Evolutionary conservation across 2,329 filamentous ascomycete genomes (phyloP).

Genomic region (Orbilia brochopaga): DNA sequence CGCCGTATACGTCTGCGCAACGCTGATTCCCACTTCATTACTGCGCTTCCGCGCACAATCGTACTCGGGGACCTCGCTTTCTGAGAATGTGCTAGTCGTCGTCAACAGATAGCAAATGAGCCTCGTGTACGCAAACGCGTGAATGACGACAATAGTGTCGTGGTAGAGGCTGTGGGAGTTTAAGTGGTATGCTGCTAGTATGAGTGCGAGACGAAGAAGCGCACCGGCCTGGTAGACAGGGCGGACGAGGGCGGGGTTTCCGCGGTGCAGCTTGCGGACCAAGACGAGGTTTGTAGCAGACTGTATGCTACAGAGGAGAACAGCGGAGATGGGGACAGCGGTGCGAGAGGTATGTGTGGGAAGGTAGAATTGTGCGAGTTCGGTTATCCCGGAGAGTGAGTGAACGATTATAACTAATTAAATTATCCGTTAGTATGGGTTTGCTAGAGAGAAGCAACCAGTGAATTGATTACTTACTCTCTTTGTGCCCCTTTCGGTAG

Average conservation of each 20-base stretch:
- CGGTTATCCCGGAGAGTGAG: conserved; percentile 22
- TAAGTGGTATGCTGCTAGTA: conserved; percentile 8
- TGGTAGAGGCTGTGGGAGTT: conserved; percentile 19
- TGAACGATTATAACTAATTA: conserved; percentile 26
- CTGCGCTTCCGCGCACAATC: not conserved
- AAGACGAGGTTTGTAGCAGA: conserved; percentile 32
- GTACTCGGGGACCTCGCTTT: conserved; percentile 20
- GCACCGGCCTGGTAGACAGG: conserved; percentile 37
- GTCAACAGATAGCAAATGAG: conserved; percentile 34
- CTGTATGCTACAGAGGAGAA: conserved; percentile 16
- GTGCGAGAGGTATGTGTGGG: not conserved
- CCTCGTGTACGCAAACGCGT: conserved; percentile 31
- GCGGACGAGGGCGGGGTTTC: conserved; percentile 26
- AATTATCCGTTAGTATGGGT: not conserved
- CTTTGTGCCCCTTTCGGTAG: conserved; percentile 29
- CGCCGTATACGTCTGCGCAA: conserved; percentile 30
- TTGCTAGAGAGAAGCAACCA: not conserved
- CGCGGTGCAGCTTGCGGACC: conserved; percentile 20
- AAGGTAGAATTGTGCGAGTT: conserved; percentile 23
- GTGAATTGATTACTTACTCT: conserved; percentile 13
- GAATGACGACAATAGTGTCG: conserved; percentile 31
- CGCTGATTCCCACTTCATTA: not conserved
- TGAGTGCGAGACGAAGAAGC: conserved; percentile 15
- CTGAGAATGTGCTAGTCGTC: conserved; percentile 11
- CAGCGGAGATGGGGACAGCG: conserved; percentile 8